These are phyloP conservation scores for Thielaviopsis euricoi DNA, from an alignment of 2,329 filamentous ascomycete genomes.

Conservation along the genomic window DNA sequence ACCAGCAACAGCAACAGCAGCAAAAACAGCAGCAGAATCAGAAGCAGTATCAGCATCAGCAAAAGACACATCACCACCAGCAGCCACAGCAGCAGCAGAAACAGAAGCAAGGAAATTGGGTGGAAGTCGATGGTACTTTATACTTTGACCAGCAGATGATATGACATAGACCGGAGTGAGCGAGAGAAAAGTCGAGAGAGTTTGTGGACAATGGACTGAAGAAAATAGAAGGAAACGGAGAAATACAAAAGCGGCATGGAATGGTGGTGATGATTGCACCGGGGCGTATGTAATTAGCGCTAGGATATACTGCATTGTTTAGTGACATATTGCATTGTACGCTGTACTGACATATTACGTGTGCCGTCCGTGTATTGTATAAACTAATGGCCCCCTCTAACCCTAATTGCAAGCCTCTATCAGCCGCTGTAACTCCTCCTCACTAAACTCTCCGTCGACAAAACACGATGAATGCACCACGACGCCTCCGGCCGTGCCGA, in stretches of 20 bases:
- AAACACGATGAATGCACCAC: conserved; percentile 13
- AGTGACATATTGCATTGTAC: background rate
- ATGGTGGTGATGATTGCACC: too few relatives aligned
- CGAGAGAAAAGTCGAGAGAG: background rate
- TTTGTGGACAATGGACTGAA: background rate
- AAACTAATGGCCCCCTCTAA: too few relatives aligned
- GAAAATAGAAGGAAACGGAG: background rate
- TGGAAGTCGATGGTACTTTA: background rate
- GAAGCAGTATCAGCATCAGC: background rate
- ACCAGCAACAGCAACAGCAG: background rate
- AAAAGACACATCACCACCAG: background rate
- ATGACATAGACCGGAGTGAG: background rate
- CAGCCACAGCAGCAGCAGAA: background rate
- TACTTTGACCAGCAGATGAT: conserved; percentile 3
- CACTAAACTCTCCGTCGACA: conserved; percentile 5
- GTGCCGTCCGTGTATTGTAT: too few relatives aligned
- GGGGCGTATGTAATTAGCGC: background rate
- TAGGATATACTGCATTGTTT: background rate
- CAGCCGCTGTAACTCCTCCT: conserved; percentile 5
- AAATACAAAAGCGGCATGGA: background rate
- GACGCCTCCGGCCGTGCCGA: conserved; percentile 3
- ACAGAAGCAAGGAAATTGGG: background rate
- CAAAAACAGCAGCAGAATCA: background rate
- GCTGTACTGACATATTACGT: background rate
- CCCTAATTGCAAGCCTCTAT: background rate